A percentile compares a stretch with the other conserved stretches of the same genome.
These are phyloP conservation scores for Epithemia pelagica DNA, from an alignment of 108 stramenopile species.

Conservation along the genomic window DNA sequence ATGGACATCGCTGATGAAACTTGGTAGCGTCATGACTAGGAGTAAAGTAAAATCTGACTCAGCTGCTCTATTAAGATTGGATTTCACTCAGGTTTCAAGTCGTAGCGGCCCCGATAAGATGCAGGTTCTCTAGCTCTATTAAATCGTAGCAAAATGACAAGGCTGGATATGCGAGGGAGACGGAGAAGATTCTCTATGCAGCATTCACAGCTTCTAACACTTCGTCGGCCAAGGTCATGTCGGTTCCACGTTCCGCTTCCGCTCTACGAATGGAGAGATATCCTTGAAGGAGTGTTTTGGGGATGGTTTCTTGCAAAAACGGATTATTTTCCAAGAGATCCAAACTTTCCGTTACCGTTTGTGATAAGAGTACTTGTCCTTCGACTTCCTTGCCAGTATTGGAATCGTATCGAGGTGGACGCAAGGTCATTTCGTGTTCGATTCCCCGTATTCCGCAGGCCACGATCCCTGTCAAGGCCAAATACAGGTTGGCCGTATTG, in stretches of 20 bases:
- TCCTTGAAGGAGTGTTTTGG: conserved; percentile 35
- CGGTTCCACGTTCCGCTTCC: conserved; percentile 20
- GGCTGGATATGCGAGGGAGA: no score
- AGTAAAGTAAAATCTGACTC: no score
- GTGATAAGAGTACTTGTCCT: conserved; percentile 25
- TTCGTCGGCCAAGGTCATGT: conserved; percentile 42
- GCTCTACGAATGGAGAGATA: conserved; percentile 48
- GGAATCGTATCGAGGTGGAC: conserved; percentile 25
- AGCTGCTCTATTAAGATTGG: no score
- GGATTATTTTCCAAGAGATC: conserved; percentile 37
- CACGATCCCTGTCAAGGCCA: conserved; percentile 56
- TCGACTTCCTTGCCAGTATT: neutral
- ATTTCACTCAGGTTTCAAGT: no score
- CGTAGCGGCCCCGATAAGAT: no score
- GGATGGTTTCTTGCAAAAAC: conserved; percentile 33
- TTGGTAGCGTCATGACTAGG: no score
- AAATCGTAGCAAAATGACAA: no score
- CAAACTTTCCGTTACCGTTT: conserved; percentile 39
- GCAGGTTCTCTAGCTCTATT: no score
- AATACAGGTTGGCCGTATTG: conserved; percentile 59
- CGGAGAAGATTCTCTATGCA: neutral
- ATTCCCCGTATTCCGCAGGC: conserved; percentile 65
- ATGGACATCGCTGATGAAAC: no score
- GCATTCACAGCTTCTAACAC: conserved; percentile 4
- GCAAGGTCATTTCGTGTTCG: conserved; percentile 20